A percentile compares a stretch with the other conserved stretches of the same genome.
Conservation (phyloP, 1,284 basidiomycete genomes). For the Puccinia coronata region DNA sequence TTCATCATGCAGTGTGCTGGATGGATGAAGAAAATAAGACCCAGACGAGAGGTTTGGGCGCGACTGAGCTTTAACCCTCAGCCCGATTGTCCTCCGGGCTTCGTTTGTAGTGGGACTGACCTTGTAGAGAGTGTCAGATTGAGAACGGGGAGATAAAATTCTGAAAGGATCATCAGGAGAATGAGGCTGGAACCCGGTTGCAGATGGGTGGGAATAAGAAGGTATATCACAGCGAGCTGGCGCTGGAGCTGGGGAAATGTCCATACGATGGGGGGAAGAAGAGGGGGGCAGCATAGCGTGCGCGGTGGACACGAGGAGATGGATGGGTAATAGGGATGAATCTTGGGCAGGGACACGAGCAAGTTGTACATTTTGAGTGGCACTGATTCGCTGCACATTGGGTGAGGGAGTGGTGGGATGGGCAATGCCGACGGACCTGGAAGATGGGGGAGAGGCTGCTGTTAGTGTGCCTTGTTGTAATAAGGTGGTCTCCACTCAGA, state of each 20-base stretch:
- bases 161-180: conserved; percentile 42
- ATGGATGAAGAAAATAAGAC: neutral
- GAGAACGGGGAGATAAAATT: neutral
- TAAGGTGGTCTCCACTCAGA: neutral
- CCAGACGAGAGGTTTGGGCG: conserved; percentile 18
- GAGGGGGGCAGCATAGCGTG: conserved; percentile 23
- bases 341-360: neutral
- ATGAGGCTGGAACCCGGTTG: conserved; percentile 2
- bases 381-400: neutral
- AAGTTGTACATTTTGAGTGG: conserved; percentile 22
- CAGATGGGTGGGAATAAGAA: conserved; percentile 9
- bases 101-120: conserved; percentile 18
- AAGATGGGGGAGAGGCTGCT: neutral
- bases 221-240: neutral
- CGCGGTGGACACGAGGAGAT: conserved; percentile 35
- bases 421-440: conserved; percentile 39
- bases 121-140: neutral
- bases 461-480: conserved; percentile 19
- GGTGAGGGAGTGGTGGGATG: conserved; percentile 36
- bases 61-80: conserved; percentile 32
- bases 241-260: conserved; percentile 27
- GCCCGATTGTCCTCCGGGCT: conserved; percentile 26
- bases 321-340: conserved; percentile 10
- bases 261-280: conserved; percentile 47
- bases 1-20: neutral